These are phyloP conservation scores for Colletotrichum noveboracense DNA, from an alignment of 2,329 filamentous ascomycete genomes.

Conservation along the genomic window DNA sequence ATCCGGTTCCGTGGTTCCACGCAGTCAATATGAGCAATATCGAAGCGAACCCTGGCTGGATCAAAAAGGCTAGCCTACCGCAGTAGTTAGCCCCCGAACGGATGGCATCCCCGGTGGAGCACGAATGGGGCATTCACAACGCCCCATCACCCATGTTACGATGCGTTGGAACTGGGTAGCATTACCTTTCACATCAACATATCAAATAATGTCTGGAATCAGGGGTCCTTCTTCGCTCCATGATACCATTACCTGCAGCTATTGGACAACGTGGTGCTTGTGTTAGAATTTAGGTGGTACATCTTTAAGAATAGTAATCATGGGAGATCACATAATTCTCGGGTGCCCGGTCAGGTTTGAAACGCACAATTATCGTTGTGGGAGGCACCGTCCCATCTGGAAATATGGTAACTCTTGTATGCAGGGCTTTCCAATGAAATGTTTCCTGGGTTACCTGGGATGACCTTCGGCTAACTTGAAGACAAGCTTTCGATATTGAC, in stretches of 20 bases:
- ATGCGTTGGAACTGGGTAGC: not conserved
- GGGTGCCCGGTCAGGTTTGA: not conserved
- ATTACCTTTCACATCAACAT: not conserved
- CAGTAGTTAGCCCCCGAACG: not conserved
- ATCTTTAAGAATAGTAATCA: not conserved
- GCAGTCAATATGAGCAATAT: not conserved
- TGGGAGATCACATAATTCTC: not conserved
- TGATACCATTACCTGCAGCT: not conserved
- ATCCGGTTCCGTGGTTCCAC: not conserved
- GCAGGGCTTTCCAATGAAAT: fast-evolving
- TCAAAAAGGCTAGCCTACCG: not conserved
- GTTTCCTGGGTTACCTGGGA: not conserved
- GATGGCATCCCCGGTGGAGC: not conserved
- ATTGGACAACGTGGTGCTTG: not conserved
- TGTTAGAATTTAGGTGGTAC: not conserved
- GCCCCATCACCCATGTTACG: not conserved
- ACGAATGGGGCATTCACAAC: not conserved
- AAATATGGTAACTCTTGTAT: not conserved
- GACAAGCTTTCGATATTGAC: not conserved
- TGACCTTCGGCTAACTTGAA: not conserved
- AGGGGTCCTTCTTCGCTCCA: not conserved
- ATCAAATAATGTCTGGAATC: not conserved
- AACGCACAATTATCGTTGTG: not conserved
- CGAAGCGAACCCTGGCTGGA: not conserved
- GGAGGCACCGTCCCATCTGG: not conserved